Evolutionary conservation across 306 rosid species (phyloP), one percentile per base, ranked within the genome.

Genomic region (Ziziphus jujuba): DNA sequence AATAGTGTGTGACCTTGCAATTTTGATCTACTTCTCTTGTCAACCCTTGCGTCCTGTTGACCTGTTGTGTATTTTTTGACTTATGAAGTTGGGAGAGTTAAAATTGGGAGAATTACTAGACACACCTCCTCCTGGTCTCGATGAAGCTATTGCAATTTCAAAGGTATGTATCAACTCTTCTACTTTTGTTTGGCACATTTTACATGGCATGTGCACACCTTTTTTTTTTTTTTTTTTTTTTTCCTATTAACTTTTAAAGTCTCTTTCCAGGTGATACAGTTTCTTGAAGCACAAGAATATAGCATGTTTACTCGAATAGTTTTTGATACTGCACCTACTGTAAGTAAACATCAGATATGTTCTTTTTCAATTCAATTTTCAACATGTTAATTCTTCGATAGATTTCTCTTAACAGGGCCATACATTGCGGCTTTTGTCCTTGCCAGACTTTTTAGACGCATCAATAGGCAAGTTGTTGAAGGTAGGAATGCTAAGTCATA

Each of bases 51-150:
- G 61, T 54, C 56, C 53, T 25, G 14, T 59, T 59, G 8, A 65
- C 6, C 47, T 4, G 21, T 36, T 61, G 24, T 51, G 24, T 55
- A 7, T 71, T 67, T 72, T 74, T 70, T 72, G 51, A 70, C 65
- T 80, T 75, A 66, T 51, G 72, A 75, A 93, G 97, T 75, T 93
- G 59, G 97, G 97, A 81, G 97, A 93, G 71, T 83, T 93, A 59
- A 93, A 93, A 76, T 83, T 93, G 48, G 99, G 99, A 79, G 99
- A 93, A 75, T 72, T 93, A 65, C 76, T 93, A 69, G 99, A 93
- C 74, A 83, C 97, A 28, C 97, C 97, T 55, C 99, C 99, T 72
- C 97, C 99, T 66, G 99, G 99, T 78, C 77, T 93, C 72, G 99
- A 93, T 77, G 99, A 93, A 88, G 99, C 97, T 67, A 83, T 93